phyloP scores from a whole-genome alignment of 2,329 filamentous ascomycete genomes.

The Cercospora sesami region DNA sequence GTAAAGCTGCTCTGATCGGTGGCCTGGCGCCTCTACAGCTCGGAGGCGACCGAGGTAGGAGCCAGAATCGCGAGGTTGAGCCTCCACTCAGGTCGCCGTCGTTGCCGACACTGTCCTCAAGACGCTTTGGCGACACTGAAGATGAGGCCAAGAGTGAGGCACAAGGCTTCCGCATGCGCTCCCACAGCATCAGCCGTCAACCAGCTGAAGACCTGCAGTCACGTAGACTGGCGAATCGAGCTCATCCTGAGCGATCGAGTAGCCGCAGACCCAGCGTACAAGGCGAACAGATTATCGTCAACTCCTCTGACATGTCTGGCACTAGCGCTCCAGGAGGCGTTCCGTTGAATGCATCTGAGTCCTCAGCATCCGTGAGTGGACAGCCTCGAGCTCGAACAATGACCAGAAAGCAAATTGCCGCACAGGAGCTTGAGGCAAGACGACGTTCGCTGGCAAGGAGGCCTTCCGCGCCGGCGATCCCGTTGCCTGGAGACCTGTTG shows the following conservation, averaged over 20 bases:
- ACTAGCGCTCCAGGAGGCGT: constrained; percentile 9
- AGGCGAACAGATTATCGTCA: constrained; percentile 10
- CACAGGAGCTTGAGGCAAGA: constrained; percentile 83
- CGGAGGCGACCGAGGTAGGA: constrained; percentile 57
- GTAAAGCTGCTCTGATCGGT: constrained; percentile 46
- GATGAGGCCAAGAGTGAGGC: constrained; percentile 53
- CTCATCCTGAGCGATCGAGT: constrained; percentile 21
- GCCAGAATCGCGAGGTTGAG: constrained; percentile 59
- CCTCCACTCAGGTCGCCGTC: constrained; percentile 70
- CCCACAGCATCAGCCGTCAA: constrained; percentile 52
- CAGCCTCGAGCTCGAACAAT: constrained; percentile 27
- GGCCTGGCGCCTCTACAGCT: constrained; percentile 9
- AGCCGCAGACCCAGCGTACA: constrained; percentile 26
- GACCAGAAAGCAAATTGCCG: constrained; percentile 51
- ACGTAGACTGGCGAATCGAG: constrained; percentile 35
- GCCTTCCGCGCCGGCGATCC: constrained; percentile 76
- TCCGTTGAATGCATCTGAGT: constrained; percentile 17
- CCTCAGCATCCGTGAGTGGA: constrained; percentile 15
- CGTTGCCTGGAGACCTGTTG: constrained; percentile 64
- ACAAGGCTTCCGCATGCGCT: constrained; percentile 50
- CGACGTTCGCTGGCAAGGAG: constrained; percentile 79
- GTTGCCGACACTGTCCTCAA: constrained; percentile 66
- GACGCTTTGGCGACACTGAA: constrained; percentile 56
- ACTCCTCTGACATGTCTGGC: constrained; percentile 6
- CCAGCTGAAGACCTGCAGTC: constrained; percentile 40